Conservation (phyloP, 1,284 basidiomycete species). For the Moesziomyces parantarcticus region DNA sequence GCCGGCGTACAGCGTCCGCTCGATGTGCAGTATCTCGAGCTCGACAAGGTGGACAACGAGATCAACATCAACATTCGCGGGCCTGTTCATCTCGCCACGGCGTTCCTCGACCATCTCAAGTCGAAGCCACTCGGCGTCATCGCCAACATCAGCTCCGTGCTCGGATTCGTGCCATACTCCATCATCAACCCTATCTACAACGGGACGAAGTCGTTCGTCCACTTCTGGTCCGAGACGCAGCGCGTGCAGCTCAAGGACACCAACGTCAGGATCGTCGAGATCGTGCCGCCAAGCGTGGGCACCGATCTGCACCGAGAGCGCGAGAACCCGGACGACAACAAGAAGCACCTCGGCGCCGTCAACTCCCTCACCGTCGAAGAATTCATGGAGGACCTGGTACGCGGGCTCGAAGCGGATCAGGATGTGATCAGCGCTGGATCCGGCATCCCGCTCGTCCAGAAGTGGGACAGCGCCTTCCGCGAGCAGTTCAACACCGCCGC, state of each 20-base stretch:
- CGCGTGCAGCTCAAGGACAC: conserved; percentile 57
- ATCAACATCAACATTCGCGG: conserved; percentile 63
- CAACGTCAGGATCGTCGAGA: conserved; percentile 60
- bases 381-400: conserved; percentile 57
- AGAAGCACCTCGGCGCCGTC: conserved; percentile 55
- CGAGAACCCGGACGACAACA: conserved; percentile 61
- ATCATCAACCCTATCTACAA: conserved; percentile 60
- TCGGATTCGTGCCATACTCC: conserved; percentile 54
- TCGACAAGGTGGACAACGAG: conserved; percentile 59
- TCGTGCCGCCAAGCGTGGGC: conserved; percentile 61
- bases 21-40: conserved; percentile 57
- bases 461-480: conserved; percentile 57
- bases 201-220: conserved; percentile 56
- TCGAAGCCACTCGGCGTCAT: conserved; percentile 53
- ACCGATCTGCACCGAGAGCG: conserved; percentile 58
- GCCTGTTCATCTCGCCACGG: conserved; percentile 58
- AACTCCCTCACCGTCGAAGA: conserved; percentile 56
- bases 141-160: conserved; percentile 60
- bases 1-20: conserved; percentile 68
- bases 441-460: conserved; percentile 49
- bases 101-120: conserved; percentile 60
- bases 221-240: conserved; percentile 61
- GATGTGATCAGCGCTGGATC: conserved; percentile 57
- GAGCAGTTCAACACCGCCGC: conserved; percentile 53
- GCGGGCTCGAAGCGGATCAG: conserved; percentile 51